These are phyloP conservation scores for Chrysoporthe cubensis DNA, from an alignment of 2,329 filamentous ascomycete genomes.

Conservation along the genomic window DNA sequence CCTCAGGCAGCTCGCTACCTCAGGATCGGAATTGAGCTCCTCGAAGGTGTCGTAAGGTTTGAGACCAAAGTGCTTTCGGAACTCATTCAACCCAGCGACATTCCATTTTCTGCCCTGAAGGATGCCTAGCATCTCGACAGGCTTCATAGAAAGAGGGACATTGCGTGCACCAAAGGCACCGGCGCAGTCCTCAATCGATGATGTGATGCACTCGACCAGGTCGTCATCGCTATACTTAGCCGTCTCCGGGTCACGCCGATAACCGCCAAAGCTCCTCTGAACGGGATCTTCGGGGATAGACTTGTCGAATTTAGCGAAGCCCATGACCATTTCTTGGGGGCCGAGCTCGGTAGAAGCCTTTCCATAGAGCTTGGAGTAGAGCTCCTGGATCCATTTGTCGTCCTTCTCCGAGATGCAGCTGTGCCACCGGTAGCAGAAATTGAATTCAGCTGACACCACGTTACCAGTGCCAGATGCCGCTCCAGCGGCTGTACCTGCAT, in stretches of 20 bases:
- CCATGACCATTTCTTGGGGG: conserved; percentile 63
- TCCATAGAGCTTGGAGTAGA: conserved; percentile 66
- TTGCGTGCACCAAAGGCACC: conserved; percentile 75
- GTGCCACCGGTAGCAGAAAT: conserved; percentile 87
- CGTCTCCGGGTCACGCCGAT: conserved; percentile 62
- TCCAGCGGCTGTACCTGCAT: conserved; percentile 56
- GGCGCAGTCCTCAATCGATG: conserved; percentile 76
- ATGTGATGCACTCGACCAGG: conserved; percentile 69
- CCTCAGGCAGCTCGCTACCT: conserved; percentile 66
- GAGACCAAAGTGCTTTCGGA: conserved; percentile 79
- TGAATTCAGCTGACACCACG: conserved; percentile 86
- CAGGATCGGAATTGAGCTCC: conserved; percentile 79
- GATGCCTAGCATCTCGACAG: conserved; percentile 81
- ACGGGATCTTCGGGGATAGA: conserved; percentile 67
- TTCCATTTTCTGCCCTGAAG: conserved; percentile 78
- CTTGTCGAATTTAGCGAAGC: conserved; percentile 65
- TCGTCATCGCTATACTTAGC: conserved; percentile 78
- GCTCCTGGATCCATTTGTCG: conserved; percentile 77
- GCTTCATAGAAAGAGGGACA: conserved; percentile 73
- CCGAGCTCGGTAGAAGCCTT: conserved; percentile 61
- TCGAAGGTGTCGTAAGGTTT: conserved; percentile 78
- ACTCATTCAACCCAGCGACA: conserved; percentile 79
- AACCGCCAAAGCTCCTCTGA: conserved; percentile 68
- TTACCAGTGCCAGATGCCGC: conserved; percentile 77
- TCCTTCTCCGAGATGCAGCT: conserved; percentile 76